Conservation (phyloP, 768 basidiomycete species). For the Fomitopsis serialis region DNA sequence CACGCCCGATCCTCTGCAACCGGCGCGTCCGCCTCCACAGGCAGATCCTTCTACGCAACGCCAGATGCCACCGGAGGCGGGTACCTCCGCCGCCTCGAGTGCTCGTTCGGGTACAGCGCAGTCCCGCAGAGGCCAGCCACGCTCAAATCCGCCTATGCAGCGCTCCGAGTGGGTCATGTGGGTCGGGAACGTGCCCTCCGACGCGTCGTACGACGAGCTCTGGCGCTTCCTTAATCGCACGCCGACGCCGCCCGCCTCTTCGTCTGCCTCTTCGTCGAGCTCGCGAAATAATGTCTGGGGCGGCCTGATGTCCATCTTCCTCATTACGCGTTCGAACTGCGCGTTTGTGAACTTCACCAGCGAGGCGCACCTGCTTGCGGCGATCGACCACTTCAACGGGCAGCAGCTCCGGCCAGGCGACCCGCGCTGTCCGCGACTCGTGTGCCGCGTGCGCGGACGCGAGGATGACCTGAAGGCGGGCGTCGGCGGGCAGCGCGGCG, state of each 20-base stretch:
- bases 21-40: neutral
- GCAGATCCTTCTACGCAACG: neutral
- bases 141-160: slow-evolving; percentile 65
- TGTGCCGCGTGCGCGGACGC: slow-evolving; percentile 75
- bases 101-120: slow-evolving; percentile 2
- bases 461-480: slow-evolving; percentile 88
- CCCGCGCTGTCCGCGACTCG: slow-evolving; percentile 65
- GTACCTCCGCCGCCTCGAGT: slow-evolving; percentile 5
- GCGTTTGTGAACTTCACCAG: slow-evolving; percentile 87
- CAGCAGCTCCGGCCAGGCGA: slow-evolving; percentile 64
- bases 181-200: slow-evolving; percentile 87
- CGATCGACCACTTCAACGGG: slow-evolving; percentile 73
- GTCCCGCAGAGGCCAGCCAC: slow-evolving; percentile 46
- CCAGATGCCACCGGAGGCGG: slow-evolving; percentile 10
- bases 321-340: slow-evolving; percentile 92
- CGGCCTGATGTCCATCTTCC: slow-evolving; percentile 82
- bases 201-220: slow-evolving; percentile 79
- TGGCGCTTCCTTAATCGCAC: slow-evolving; percentile 72
- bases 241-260: slow-evolving; percentile 10
- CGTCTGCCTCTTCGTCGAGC: neutral
- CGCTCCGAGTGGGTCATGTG: slow-evolving; percentile 95
- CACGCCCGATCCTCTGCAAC: neutral
- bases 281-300: slow-evolving; percentile 14
- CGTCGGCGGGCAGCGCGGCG: slow-evolving; percentile 86
- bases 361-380: slow-evolving; percentile 53